A percentile compares a stretch with the other conserved stretches of the same genome.
These are phyloP conservation scores for Sphagnum magellanicum DNA, from an alignment of 228 moss, liverwort and hornwort species.

Conservation along the genomic window DNA sequence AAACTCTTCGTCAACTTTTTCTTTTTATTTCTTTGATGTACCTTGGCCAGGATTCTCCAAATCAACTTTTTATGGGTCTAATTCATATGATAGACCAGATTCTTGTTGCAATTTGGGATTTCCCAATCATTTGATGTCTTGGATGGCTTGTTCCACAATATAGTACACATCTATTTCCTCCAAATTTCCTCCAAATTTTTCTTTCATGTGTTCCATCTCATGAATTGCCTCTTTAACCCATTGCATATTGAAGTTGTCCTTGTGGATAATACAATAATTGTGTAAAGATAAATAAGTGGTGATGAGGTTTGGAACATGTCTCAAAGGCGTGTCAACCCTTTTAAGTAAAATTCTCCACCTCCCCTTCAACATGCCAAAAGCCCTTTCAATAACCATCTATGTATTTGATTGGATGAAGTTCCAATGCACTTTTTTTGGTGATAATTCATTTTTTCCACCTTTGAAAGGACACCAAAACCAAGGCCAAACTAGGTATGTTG, in stretches of 20 bases:
- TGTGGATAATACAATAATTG: neutral
- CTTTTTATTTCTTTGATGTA: no score
- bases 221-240: neutral
- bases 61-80: no score
- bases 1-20: no score
- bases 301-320: neutral
- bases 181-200: no score
- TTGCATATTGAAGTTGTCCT: neutral
- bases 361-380: constrained; percentile 1
- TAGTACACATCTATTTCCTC: no score
- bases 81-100: no score
- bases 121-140: no score
- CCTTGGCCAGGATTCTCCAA: no score
- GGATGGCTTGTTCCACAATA: no score
- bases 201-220: no score
- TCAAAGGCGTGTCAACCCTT: neutral
- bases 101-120: no score
- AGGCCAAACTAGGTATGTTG: no score
- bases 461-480: neutral
- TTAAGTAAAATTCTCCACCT: neutral
- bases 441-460: neutral
- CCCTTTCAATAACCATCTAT: neutral
- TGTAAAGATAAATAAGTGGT: neutral
- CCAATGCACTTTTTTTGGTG: neutral
- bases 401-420: constrained; percentile 1